Conservation (phyloP, 306 rosid species). For the Lathyrus oleraceus region DNA sequence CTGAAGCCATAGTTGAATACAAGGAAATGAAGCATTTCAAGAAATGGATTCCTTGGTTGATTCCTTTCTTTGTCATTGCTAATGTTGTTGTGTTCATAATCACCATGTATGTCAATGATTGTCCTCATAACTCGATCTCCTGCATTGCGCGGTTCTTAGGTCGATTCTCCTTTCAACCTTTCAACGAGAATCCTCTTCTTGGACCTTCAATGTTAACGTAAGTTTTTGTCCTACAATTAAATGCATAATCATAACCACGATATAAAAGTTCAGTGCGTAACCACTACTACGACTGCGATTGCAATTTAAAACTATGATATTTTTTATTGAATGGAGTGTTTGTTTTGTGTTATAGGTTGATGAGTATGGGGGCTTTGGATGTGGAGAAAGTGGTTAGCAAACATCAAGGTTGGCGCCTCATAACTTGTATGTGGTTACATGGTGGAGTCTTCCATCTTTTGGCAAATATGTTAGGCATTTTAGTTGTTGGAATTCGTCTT, state of each 20-base stretch:
- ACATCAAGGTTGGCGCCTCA: conserved; percentile 90
- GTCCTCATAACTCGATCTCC: conserved; percentile 71
- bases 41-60: conserved; percentile 83
- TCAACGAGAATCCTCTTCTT: conserved; percentile 85
- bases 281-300: neutral
- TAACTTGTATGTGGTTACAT: conserved; percentile 90
- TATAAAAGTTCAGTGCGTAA: neutral
- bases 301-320: neutral
- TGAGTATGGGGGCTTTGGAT: conserved; percentile 89
- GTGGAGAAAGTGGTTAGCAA: conserved; percentile 61
- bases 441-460: conserved; percentile 83
- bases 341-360: conserved; percentile 56
- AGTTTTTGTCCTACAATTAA: conserved; percentile 22
- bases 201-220: conserved; percentile 87
- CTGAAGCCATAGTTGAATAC: conserved; percentile 34
- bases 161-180: conserved; percentile 89
- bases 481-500: conserved; percentile 84
- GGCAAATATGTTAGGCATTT: conserved; percentile 87
- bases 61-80: conserved; percentile 66
- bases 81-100: conserved; percentile 56
- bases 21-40: conserved; percentile 63
- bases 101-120: conserved; percentile 87
- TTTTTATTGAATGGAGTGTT: conserved; percentile 10
- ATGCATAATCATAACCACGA: too few species aligned
- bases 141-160: conserved; percentile 75